A percentile compares a stretch with the other conserved stretches of the same genome.
phyloP scores from a whole-genome alignment of 352 stramenopile species.

The Thraustochytrium sp. region DNA sequence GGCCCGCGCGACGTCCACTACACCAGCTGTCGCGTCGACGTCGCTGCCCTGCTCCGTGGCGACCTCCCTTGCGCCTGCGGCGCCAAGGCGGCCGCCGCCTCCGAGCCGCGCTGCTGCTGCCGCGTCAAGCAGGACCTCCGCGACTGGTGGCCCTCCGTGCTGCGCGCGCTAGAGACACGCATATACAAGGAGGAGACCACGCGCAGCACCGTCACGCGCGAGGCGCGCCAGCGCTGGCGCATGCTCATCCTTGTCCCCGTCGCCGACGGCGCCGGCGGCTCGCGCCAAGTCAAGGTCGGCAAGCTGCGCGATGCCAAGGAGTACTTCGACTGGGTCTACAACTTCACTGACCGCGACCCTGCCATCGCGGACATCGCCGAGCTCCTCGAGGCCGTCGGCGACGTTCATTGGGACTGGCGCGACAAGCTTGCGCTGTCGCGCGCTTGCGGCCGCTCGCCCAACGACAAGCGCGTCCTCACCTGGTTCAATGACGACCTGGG shows the following conservation, averaged over 20 bases:
- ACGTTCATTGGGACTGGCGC: background rate
- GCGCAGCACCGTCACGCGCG: background rate
- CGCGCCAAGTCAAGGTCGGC: background rate
- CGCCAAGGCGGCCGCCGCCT: background rate
- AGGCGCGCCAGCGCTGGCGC: background rate
- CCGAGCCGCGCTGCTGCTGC: too few species aligned
- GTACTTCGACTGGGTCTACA: slow-evolving; percentile 52
- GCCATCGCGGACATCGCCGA: background rate
- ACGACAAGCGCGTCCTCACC: slow-evolving; percentile 49
- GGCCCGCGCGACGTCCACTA: slow-evolving; percentile 58
- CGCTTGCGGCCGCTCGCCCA: slow-evolving; percentile 48
- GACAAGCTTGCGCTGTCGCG: slow-evolving; percentile 52
- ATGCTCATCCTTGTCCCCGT: background rate
- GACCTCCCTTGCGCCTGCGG: background rate
- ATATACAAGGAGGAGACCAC: background rate
- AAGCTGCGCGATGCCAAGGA: background rate
- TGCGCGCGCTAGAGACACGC: background rate
- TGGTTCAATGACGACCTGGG: slow-evolving; percentile 58
- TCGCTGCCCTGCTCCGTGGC: background rate
- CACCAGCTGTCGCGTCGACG: slow-evolving; percentile 51
- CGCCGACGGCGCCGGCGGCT: background rate
- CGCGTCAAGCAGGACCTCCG: background rate
- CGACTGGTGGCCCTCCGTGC: background rate
- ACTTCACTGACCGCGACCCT: slow-evolving; percentile 53
- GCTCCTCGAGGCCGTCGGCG: background rate